Conservation (phyloP, 768 basidiomycete genomes). For the Trametes cingulata region DNA sequence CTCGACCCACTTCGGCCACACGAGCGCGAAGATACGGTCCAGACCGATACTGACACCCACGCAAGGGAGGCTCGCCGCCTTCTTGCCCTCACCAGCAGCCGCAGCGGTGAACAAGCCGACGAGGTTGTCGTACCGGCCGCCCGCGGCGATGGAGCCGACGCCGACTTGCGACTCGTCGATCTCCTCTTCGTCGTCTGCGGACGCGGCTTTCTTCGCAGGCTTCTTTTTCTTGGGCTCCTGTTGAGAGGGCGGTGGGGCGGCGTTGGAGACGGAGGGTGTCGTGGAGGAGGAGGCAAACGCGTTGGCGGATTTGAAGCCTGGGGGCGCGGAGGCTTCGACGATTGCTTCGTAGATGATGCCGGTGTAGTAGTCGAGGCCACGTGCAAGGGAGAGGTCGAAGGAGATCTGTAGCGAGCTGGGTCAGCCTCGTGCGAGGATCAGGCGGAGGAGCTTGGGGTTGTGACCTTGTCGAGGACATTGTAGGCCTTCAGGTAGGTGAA, state of each 20-base stretch:
- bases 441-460: slow-evolving; percentile 5
- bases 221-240: slow-evolving; percentile 42
- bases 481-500: slow-evolving; percentile 84
- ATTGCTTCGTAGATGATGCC: slow-evolving; percentile 98
- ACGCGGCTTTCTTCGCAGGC: slow-evolving; percentile 43
- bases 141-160: slow-evolving; percentile 99
- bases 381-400: slow-evolving; percentile 96
- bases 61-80: slow-evolving; percentile 72
- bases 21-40: slow-evolving; percentile 88
- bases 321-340: slow-evolving; percentile 92
- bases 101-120: slow-evolving; percentile 90
- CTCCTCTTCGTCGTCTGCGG: slow-evolving; percentile 70
- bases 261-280: slow-evolving; percentile 25
- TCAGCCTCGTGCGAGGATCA: neutral
- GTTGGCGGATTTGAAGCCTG: slow-evolving; percentile 64
- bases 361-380: slow-evolving; percentile 97
- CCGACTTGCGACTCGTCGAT: slow-evolving; percentile 92
- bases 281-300: slow-evolving; percentile 43
- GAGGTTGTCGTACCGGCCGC: slow-evolving; percentile 94
- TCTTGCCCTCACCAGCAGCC: slow-evolving; percentile 75
- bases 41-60: slow-evolving; percentile 92
- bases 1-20: slow-evolving; percentile 86
- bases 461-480: slow-evolving; percentile 73
- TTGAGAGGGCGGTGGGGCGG: slow-evolving; percentile 30
- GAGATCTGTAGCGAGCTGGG: slow-evolving; percentile 66